phyloP scores from a whole-genome alignment of 768 basidiomycete genomes.

The Clavaria fumosa region DNA sequence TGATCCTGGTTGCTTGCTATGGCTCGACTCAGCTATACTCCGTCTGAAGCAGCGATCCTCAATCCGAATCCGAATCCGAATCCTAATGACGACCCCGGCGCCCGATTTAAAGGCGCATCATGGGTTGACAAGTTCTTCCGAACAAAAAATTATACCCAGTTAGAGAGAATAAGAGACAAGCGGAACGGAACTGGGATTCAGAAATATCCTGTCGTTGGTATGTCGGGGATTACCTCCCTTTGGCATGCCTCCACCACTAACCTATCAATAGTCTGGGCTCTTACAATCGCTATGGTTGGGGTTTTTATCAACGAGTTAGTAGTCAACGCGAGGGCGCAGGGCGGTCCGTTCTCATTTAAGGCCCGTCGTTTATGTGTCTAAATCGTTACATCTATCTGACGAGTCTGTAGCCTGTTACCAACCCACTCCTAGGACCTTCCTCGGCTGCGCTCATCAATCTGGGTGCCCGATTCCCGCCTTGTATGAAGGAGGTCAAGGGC shows the following conservation, averaged over 20 bases:
- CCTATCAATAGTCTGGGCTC: slow-evolving; percentile 35
- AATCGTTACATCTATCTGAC: not conserved
- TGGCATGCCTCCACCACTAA: slow-evolving; percentile 8
- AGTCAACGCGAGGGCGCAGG: slow-evolving; percentile 58
- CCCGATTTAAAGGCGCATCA: too few relatives aligned
- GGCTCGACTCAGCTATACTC: too few relatives aligned
- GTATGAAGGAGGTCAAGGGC: slow-evolving; percentile 60
- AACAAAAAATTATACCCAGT: slow-evolving; percentile 40
- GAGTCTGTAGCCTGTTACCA: slow-evolving; percentile 49
- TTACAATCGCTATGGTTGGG: slow-evolving; percentile 52
- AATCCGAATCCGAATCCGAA: too few relatives aligned
- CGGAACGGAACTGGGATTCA: slow-evolving; percentile 75
- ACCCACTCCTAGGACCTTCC: slow-evolving; percentile 86
- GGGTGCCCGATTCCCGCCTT: slow-evolving; percentile 87
- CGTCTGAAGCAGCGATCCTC: too few relatives aligned
- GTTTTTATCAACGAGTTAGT: slow-evolving; percentile 80
- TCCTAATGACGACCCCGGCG: too few relatives aligned
- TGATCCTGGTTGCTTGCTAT: too few relatives aligned
- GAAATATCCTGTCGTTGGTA: slow-evolving; percentile 63
- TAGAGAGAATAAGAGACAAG: slow-evolving; percentile 81
- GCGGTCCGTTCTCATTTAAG: slow-evolving; percentile 76
- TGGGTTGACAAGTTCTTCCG: slow-evolving; percentile 30
- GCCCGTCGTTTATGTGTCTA: slow-evolving; percentile 17
- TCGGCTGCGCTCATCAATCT: slow-evolving; percentile 69
- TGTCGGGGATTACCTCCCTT: slow-evolving; percentile 13